These are phyloP conservation scores for Vanilla planifolia DNA, from an alignment of 106 monocot genomes.

Conservation along the genomic window DNA sequence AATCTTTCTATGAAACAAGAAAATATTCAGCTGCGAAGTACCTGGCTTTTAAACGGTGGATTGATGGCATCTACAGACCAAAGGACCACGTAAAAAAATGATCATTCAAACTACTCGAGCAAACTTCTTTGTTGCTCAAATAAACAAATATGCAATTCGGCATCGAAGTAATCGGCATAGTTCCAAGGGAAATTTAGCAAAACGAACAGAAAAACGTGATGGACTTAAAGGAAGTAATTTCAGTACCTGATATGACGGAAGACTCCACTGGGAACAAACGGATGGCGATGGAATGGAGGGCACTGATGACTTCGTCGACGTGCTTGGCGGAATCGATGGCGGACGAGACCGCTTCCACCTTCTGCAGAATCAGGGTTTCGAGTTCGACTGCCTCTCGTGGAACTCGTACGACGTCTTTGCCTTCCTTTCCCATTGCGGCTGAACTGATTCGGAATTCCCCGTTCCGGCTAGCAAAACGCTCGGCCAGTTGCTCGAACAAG, in stretches of 20 bases:
- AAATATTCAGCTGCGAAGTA: constrained; percentile 3
- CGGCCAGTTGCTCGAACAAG: no score
- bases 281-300: constrained; percentile 71
- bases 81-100: background rate
- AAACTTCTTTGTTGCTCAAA: no score
- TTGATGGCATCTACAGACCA: constrained; percentile 41
- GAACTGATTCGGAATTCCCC: background rate
- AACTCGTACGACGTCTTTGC: background rate
- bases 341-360: constrained; percentile 43
- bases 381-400: constrained; percentile 13
- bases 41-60: constrained; percentile 37
- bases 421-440: constrained; percentile 13
- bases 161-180: no score
- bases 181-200: background rate
- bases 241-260: constrained; percentile 34
- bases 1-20: background rate
- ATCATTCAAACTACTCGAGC: background rate
- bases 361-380: constrained; percentile 36
- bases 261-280: constrained; percentile 75
- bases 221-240: background rate
- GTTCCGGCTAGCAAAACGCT: no score
- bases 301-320: constrained; percentile 74
- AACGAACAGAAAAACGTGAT: background rate
- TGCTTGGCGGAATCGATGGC: constrained; percentile 36
- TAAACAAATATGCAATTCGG: no score